Conservation (phyloP, 768 basidiomycete species). For the Mycena vulgaris region DNA sequence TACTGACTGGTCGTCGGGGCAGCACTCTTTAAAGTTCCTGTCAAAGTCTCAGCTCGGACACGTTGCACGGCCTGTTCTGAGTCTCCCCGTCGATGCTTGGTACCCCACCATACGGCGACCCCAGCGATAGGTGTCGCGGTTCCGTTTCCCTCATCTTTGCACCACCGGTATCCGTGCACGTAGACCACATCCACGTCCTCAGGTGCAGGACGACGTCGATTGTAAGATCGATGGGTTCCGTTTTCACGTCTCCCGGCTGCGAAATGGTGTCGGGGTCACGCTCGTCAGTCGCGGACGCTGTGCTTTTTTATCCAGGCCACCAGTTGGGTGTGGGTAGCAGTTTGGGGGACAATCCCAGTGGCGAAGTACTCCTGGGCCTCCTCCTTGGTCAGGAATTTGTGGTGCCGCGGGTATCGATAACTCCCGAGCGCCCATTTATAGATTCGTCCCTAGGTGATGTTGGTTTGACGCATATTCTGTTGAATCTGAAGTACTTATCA, state of each 20-base stretch:
- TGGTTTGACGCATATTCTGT: no score
- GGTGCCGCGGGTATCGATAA: neutral
- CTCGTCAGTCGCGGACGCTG: neutral
- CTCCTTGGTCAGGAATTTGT: neutral
- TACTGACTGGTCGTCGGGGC: constrained; percentile 9
- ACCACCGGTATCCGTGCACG: constrained; percentile 19
- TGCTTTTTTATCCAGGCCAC: neutral
- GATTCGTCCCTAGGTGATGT: constrained; percentile 16
- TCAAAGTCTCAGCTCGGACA: neutral
- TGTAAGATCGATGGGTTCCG: constrained; percentile 13
- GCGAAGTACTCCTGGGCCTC: constrained; percentile 1
- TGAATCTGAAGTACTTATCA: neutral
- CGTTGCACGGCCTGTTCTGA: neutral
- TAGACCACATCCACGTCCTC: constrained; percentile 11
- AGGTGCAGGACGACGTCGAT: neutral
- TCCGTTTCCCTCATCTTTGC: no score
- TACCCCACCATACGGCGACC: constrained; percentile 5
- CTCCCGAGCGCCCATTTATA: neutral
- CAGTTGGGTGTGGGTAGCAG: neutral
- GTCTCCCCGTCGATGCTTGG: neutral
- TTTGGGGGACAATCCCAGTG: neutral
- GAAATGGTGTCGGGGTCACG: neutral
- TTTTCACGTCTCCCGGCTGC: neutral
- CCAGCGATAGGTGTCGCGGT: constrained; percentile 4
- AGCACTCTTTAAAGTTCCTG: constrained; percentile 14